A percentile compares a stretch with the other conserved stretches of the same genome.
Evolutionary conservation across 2,329 filamentous ascomycete genomes (phyloP).

Genomic region (Clarireedia homoeocarpa): DNA sequence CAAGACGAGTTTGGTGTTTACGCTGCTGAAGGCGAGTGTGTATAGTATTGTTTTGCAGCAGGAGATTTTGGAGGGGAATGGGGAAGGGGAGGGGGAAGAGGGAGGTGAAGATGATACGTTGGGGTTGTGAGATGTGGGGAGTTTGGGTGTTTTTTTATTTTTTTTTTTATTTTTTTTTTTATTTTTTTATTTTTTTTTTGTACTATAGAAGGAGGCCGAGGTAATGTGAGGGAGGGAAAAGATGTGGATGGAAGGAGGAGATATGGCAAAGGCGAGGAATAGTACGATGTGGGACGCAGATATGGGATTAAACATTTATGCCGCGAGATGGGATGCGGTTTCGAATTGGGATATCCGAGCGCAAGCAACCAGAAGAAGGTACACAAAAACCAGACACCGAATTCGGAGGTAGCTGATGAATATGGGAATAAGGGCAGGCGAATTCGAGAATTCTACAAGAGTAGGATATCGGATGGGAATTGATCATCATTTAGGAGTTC

Average conservation of each 20-base stretch:
- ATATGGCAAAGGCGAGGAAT: not conserved
- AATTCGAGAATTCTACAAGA: not conserved
- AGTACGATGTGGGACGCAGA: not conserved
- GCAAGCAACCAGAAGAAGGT: not conserved
- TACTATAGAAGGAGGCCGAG: too few relatives aligned
- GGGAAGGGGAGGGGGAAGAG: not conserved
- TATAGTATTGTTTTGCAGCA: constrained; percentile 98
- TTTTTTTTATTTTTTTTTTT: too few relatives aligned
- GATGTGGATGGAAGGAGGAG: too few relatives aligned
- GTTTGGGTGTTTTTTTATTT: not conserved
- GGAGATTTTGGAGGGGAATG: constrained; percentile 55
- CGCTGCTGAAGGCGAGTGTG: constrained; percentile 92
- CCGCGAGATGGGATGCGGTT: not conserved
- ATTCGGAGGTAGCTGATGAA: not conserved
- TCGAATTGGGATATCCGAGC: not conserved
- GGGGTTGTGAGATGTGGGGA: not conserved
- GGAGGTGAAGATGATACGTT: not conserved
- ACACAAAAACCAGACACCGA: too few relatives aligned
- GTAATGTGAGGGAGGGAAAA: too few relatives aligned
- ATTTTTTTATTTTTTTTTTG: too few relatives aligned
- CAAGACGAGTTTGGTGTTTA: constrained; percentile 93
- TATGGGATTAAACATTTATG: not conserved
- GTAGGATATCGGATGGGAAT: not conserved
- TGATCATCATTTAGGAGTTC: not conserved
- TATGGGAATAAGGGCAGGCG: not conserved